Conservation (phyloP, 1,139 yeast genomes). For the Taiozyma sp. region DNA sequence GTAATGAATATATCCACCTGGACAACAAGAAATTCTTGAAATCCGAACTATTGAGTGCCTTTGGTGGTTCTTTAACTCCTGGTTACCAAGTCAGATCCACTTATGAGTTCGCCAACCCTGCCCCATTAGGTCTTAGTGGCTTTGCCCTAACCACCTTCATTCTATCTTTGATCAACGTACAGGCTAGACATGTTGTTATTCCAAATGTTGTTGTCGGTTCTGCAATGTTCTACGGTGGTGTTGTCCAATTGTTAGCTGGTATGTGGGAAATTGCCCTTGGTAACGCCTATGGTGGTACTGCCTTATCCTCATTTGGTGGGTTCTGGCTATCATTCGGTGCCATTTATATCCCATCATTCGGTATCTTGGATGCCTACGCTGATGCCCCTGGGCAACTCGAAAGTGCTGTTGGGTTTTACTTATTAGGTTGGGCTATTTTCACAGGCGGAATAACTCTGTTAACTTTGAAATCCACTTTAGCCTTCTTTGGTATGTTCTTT, state of each 20-base stretch:
- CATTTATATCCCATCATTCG: conserved; percentile 67
- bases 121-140: conserved; percentile 81
- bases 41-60: conserved; percentile 47
- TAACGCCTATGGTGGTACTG: conserved; percentile 90
- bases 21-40: conserved; percentile 58
- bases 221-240: conserved; percentile 69
- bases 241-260: conserved; percentile 68
- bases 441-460: conserved; percentile 62
- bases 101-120: conserved; percentile 80
- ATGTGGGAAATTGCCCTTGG: conserved; percentile 73
- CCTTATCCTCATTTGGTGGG: conserved; percentile 78
- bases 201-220: conserved; percentile 53
- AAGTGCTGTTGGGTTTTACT: conserved; percentile 67
- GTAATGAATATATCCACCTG: conserved; percentile 49
- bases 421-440: conserved; percentile 78
- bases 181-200: conserved; percentile 52
- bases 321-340: conserved; percentile 85
- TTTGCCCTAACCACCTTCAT: conserved; percentile 86
- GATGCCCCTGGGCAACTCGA: conserved; percentile 33
- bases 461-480: conserved; percentile 77
- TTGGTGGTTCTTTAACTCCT: conserved; percentile 56
- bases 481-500: conserved; percentile 66
- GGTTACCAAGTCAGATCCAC: conserved; percentile 48
- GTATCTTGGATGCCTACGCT: conserved; percentile 52
- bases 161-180: conserved; percentile 58